phyloP scores from a whole-genome alignment of 768 basidiomycete species.

The Obba rivulosa region DNA sequence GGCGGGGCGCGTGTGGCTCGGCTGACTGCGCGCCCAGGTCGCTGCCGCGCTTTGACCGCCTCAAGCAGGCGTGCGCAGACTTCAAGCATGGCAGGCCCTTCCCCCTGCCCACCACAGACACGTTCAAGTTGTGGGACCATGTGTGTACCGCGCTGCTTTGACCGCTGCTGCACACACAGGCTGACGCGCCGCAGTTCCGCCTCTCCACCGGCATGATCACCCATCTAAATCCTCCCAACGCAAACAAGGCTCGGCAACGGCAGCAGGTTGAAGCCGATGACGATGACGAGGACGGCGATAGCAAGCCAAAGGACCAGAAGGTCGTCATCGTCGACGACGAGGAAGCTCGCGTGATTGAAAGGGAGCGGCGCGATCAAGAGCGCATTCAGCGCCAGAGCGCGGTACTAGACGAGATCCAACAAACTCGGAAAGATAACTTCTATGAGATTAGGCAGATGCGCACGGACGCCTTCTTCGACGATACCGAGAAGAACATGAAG shows the following conservation, averaged over 20 bases:
- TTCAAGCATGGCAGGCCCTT: constrained; percentile 42
- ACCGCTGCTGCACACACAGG: neutral
- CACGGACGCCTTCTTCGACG: constrained; percentile 48
- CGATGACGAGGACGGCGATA: constrained; percentile 16
- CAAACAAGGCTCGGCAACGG: constrained; percentile 10
- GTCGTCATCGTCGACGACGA: constrained; percentile 11
- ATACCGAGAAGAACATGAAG: constrained; percentile 52
- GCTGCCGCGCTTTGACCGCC: constrained; percentile 43
- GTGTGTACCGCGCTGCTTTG: constrained; percentile 31
- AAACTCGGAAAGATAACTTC: constrained; percentile 15
- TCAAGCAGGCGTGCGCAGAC: constrained; percentile 54
- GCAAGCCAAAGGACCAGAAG: constrained; percentile 3
- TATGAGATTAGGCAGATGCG: constrained; percentile 19
- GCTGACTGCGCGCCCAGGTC: constrained; percentile 27
- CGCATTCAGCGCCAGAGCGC: neutral
- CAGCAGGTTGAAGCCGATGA: constrained; percentile 12
- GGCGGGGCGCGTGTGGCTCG: neutral
- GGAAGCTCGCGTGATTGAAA: neutral
- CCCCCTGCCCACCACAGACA: constrained; percentile 25
- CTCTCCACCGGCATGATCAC: constrained; percentile 49
- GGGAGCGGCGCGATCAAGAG: neutral
- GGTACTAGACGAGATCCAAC: constrained; percentile 9
- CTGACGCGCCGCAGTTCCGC: constrained; percentile 42
- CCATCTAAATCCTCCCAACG: constrained; percentile 12
- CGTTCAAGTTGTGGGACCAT: constrained; percentile 57